phyloP scores from a whole-genome alignment of 1,284 basidiomycete species.

The Trametes polyzona region DNA sequence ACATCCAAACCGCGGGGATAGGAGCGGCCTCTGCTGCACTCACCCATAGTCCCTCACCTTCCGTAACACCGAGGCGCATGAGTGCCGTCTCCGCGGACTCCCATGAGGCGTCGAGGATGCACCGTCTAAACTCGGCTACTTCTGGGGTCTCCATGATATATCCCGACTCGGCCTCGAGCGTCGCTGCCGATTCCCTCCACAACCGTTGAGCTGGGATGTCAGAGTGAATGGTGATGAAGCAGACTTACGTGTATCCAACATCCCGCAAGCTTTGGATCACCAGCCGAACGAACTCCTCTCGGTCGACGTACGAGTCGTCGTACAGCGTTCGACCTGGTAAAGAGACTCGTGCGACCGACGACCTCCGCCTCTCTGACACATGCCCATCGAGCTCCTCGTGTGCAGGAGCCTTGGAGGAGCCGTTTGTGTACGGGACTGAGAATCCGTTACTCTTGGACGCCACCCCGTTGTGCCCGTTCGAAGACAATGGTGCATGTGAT shows the following conservation, averaged over 20 bases:
- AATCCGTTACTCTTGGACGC: slow-evolving; percentile 17
- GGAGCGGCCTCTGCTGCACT: slow-evolving; percentile 28
- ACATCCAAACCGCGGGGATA: slow-evolving; percentile 23
- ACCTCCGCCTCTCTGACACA: slow-evolving; percentile 50
- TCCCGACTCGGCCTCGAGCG: slow-evolving; percentile 92
- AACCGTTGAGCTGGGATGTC: slow-evolving; percentile 15
- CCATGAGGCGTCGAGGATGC: slow-evolving; percentile 88
- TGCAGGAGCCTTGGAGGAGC: slow-evolving; percentile 40
- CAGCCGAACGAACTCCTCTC: slow-evolving; percentile 91
- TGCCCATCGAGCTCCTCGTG: slow-evolving; percentile 39
- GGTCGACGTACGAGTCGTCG: slow-evolving; percentile 77
- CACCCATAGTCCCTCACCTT: slow-evolving; percentile 71
- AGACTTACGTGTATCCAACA: slow-evolving; percentile 88
- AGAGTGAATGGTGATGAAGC: slow-evolving; percentile 16
- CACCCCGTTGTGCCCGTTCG: slow-evolving; percentile 49
- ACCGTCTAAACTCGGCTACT: slow-evolving; percentile 82
- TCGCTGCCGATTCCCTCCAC: slow-evolving; percentile 82
- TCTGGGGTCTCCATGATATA: slow-evolving; percentile 82
- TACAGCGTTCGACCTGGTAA: slow-evolving; percentile 75
- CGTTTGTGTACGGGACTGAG: slow-evolving; percentile 33
- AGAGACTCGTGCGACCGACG: slow-evolving; percentile 56
- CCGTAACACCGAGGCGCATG: slow-evolving; percentile 65
- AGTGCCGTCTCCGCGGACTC: slow-evolving; percentile 77
- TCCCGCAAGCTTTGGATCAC: slow-evolving; percentile 91
- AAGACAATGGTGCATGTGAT: slow-evolving; percentile 50